These are phyloP conservation scores for Excoecaria cochinchinensis DNA, from an alignment of 345 rosid species.

Conservation along the genomic window DNA sequence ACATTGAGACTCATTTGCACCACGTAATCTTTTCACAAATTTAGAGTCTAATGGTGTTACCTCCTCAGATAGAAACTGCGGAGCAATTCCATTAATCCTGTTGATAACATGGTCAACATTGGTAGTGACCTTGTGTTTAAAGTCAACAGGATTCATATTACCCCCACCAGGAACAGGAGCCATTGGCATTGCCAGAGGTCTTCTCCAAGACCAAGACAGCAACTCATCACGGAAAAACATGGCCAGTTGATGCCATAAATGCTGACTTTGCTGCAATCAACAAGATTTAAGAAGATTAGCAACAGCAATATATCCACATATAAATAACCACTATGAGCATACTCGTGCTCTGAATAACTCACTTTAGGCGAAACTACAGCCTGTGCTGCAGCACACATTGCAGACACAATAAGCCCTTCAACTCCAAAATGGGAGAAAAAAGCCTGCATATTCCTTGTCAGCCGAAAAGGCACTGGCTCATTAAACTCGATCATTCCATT, in stretches of 20 bases:
- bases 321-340: background rate
- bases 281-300: background rate
- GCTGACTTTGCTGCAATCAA: constrained; percentile 73
- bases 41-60: constrained; percentile 32
- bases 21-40: background rate
- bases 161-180: constrained; percentile 60
- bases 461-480: constrained; percentile 95
- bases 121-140: constrained; percentile 67
- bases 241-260: constrained; percentile 89
- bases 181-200: constrained; percentile 72
- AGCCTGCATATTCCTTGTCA: constrained; percentile 96
- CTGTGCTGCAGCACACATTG: constrained; percentile 94
- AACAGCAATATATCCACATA: background rate
- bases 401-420: constrained; percentile 92
- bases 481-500: constrained; percentile 88
- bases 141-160: constrained; percentile 65
- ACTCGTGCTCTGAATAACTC: constrained; percentile 14
- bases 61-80: constrained; percentile 82
- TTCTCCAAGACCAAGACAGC: constrained; percentile 93
- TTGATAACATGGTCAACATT: constrained; percentile 74
- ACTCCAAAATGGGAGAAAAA: constrained; percentile 96
- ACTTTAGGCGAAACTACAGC: constrained; percentile 89
- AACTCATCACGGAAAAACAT: constrained; percentile 99
- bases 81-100: constrained; percentile 77
- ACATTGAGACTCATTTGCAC: background rate